Base-by-base conservation (phyloP, 192 early-diverging fungal species). In the Coemansia sp. region DNA sequence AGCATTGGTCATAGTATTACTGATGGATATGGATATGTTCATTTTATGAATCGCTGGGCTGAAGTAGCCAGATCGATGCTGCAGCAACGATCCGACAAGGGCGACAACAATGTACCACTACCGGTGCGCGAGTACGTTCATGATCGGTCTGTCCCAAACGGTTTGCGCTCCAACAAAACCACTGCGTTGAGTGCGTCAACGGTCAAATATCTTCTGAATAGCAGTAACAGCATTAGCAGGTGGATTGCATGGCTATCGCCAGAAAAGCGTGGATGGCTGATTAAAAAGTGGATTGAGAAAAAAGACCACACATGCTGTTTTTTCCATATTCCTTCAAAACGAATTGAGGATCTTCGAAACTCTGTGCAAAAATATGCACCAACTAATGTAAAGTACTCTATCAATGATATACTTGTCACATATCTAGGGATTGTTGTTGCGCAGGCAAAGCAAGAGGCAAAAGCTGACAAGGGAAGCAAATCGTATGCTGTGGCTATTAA, bases 191-290 rank as follows among this genome's bases (percentile, higher is more conserved):
- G n/a, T 2, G n/a, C 11, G 46, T 11, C 12, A 15, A 3, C 1
- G 6, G 11, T 15, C 46, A 47, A 47, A 5, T 11, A 2, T 11
- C 1, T 47, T 15, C 12, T n/a, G 3, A 15, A 11, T 47, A 4
- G 2, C 32, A n/a, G 46, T n/a, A n/a, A n/a, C 11, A 3, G 2
- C n/a, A 11, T 47, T 47, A 15, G 11, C 46, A 47, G n/a, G n/a
- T 47, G 18, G 15, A 26, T 73, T 32, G 59, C 71, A 1, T 41
- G 61, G 65, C 21, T 67, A 26, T 73, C 65, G 19, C 71, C 71
- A 6, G 52, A 59, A 7, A n/a, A 26, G 1, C 71, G 71, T 1
- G 71, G 45, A 0, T 9, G 4, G 8, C 1, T 63, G 7, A 19
- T 67, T 5, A 9, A 2, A 9, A 48, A 8, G 0, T 5, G 5